Evolutionary conservation across 371 early-diverging fungal genomes (phyloP).

Genomic region (Umbelopsis sp.): DNA sequence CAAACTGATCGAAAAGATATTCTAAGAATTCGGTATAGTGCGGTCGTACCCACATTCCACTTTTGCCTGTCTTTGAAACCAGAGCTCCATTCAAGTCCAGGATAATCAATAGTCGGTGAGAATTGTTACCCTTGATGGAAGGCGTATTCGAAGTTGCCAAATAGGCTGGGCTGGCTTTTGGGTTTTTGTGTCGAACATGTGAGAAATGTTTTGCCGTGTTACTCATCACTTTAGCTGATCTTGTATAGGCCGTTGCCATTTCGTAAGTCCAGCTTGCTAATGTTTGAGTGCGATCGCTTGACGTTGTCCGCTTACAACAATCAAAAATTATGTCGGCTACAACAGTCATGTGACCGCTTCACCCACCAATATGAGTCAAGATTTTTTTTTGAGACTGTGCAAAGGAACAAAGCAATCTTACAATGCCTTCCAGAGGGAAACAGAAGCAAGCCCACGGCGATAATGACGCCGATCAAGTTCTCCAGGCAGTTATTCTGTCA

Average conservation of each 20-base stretch:
- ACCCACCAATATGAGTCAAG: not conserved
- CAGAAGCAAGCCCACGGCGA: constrained; percentile 32
- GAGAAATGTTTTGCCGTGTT: not conserved
- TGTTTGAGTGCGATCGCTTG: not conserved
- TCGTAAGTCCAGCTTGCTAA: not conserved
- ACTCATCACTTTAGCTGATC: not conserved
- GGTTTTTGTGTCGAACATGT: not conserved
- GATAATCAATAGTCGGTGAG: constrained; percentile 52
- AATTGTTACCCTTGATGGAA: not conserved
- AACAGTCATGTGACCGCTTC: too few relatives aligned
- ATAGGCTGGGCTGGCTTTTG: not conserved
- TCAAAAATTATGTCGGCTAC: too few relatives aligned
- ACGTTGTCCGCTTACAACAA: too few relatives aligned
- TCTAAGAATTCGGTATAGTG: constrained; percentile 58
- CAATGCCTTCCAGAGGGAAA: constrained; percentile 50
- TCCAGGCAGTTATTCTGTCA: constrained; percentile 91
- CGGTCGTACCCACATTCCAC: constrained; percentile 58
- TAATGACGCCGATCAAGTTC: constrained; percentile 58
- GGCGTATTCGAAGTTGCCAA: not conserved
- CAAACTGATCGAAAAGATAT: constrained; percentile 63
- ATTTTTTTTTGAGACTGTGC: constrained; percentile 3
- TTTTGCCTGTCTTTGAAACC: constrained; percentile 44
- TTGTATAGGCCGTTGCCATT: not conserved
- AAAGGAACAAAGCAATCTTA: not conserved
- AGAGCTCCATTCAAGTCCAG: constrained; percentile 80